A percentile compares a stretch with the other conserved stretches of the same genome.
Evolutionary conservation across 2,329 filamentous ascomycete species (phyloP).

Genomic region (Colletotrichum noveboracense): DNA sequence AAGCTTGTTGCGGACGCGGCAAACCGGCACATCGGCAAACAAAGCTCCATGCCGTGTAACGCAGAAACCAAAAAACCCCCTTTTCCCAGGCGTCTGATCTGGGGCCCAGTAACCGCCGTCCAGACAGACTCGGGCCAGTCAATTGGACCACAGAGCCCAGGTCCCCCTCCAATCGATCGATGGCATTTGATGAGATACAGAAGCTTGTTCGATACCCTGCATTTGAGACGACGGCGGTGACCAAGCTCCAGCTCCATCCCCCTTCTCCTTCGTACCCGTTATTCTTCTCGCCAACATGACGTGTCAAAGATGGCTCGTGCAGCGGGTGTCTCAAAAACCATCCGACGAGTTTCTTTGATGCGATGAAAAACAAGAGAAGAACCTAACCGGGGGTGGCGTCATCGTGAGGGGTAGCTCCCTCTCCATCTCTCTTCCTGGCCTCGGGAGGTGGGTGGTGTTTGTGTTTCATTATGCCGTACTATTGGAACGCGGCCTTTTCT

Average conservation of each 20-base stretch:
- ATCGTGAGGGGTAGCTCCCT: neutral
- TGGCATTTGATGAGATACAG: neutral
- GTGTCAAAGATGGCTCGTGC: neutral
- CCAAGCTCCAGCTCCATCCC: neutral
- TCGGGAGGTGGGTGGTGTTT: neutral
- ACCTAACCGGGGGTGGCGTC: neutral
- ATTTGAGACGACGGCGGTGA: neutral
- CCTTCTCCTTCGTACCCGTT: neutral
- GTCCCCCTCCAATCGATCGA: neutral
- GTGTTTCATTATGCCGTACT: neutral
- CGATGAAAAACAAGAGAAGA: neutral
- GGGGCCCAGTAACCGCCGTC: neutral
- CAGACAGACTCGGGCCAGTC: neutral
- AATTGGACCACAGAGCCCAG: neutral
- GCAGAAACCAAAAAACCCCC: neutral
- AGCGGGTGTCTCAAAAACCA: neutral
- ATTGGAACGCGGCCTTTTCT: neutral
- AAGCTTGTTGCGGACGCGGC: slow-evolving; percentile 13
- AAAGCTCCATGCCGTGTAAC: slow-evolving; percentile 4
- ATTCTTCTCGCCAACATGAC: neutral
- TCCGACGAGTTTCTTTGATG: neutral
- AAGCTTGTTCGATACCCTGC: neutral
- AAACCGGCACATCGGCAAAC: slow-evolving; percentile 15
- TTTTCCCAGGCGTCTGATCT: neutral
- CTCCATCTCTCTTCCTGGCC: neutral